Percentiles rank a stretch among this genome's conserved stretches.
Conservation (phyloP, 2,329 filamentous ascomycete genomes). For the Trichoderma lentiforme region DNA sequence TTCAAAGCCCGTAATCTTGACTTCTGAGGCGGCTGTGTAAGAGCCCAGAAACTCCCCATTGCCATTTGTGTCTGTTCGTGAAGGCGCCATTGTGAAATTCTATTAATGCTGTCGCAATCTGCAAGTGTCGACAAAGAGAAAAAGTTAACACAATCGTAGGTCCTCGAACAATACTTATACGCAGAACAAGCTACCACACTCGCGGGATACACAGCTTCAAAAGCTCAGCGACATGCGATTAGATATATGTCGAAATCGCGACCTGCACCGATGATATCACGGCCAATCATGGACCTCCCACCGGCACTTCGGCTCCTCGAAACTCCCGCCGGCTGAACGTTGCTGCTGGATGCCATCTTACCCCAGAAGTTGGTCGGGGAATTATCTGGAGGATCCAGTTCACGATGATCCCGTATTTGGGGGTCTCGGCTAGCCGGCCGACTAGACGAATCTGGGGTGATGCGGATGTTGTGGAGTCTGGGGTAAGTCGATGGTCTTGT, state of each 20-base stretch:
- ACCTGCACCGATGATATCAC: neutral
- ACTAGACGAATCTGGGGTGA: neutral
- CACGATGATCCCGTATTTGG: neutral
- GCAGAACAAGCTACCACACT: neutral
- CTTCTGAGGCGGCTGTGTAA: constrained; percentile 37
- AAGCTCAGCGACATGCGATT: neutral
- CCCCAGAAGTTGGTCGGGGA: neutral
- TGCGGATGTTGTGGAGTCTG: neutral
- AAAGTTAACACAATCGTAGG: neutral
- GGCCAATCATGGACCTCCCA: neutral
- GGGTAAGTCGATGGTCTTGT: neutral
- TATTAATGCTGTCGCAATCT: neutral
- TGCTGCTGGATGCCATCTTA: neutral
- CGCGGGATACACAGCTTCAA: neutral
- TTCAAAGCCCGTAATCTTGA: constrained; percentile 67
- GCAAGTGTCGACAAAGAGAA: too few relatives aligned
- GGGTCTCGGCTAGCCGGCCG: neutral
- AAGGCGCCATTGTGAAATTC: constrained; percentile 11
- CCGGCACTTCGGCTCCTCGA: constrained; percentile 11
- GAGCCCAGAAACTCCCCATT: neutral
- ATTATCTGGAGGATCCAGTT: neutral
- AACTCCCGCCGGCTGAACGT: neutral
- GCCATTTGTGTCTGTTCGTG: neutral
- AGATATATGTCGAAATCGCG: neutral
- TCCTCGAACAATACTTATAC: neutral